phyloP scores from a whole-genome alignment of 768 basidiomycete species.

The Cyclocybe aegerita region DNA sequence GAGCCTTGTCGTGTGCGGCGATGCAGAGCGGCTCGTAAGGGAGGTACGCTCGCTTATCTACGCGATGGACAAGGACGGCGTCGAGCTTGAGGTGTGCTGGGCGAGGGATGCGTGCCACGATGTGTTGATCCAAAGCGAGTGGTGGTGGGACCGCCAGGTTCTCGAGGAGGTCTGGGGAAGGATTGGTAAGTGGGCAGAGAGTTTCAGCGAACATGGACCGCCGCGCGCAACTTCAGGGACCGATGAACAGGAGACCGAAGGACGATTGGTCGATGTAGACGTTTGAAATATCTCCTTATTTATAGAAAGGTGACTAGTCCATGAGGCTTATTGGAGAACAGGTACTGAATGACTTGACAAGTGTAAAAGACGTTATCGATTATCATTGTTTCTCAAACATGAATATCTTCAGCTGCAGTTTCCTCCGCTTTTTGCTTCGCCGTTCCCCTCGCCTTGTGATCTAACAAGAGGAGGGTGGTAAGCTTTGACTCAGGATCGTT shows the following conservation, averaged over 20 bases:
- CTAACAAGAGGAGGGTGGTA: neutral
- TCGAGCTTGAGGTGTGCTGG: slow-evolving; percentile 32
- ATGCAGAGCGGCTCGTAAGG: slow-evolving; percentile 49
- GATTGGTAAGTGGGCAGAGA: slow-evolving; percentile 31
- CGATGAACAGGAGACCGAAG: neutral
- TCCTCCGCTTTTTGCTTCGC: slow-evolving; percentile 5
- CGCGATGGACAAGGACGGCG: slow-evolving; percentile 39
- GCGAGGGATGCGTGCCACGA: slow-evolving; percentile 44
- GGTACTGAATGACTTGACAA: neutral
- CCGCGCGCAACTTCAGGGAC: neutral
- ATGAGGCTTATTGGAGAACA: neutral
- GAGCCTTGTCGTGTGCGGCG: slow-evolving; percentile 45
- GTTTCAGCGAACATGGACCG: slow-evolving; percentile 4
- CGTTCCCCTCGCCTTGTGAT: slow-evolving; percentile 14
- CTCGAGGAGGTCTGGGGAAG: slow-evolving; percentile 36
- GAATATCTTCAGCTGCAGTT: neutral
- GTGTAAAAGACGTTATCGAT: too few species aligned
- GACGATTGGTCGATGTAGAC: neutral
- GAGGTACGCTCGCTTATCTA: slow-evolving; percentile 42
- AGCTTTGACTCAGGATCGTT: neutral
- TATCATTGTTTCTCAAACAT: neutral
- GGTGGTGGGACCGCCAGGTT: slow-evolving; percentile 44
- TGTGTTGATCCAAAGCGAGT: slow-evolving; percentile 38
- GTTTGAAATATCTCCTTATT: too few species aligned
- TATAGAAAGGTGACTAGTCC: neutral